Conservation (phyloP, 805 yeast genomes). For the Metschnikowia chrysomelidarum region DNA sequence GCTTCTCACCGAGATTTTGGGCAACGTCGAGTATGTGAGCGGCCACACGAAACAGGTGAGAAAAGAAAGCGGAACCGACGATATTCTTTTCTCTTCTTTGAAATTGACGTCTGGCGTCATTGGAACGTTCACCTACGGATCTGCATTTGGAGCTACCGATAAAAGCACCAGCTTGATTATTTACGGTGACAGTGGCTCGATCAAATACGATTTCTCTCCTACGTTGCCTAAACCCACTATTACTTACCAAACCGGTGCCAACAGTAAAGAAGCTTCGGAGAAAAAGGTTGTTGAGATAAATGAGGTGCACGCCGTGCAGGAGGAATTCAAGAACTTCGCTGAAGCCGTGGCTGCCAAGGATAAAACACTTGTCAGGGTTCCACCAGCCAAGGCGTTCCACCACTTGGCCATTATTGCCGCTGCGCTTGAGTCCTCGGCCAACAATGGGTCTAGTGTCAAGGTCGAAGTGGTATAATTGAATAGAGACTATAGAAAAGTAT, state of each 20-base stretch:
- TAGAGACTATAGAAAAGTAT: no score
- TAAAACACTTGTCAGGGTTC: slow-evolving; percentile 51
- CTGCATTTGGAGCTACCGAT: slow-evolving; percentile 80
- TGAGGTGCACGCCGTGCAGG: slow-evolving; percentile 42
- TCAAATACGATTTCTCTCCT: slow-evolving; percentile 66
- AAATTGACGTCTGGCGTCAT: slow-evolving; percentile 59
- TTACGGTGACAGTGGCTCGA: slow-evolving; percentile 77
- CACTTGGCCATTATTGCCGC: slow-evolving; percentile 92
- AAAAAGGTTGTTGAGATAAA: slow-evolving; percentile 39
- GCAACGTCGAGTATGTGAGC: slow-evolving; percentile 65
- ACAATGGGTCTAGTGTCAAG: slow-evolving; percentile 49
- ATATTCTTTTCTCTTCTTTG: slow-evolving; percentile 70
- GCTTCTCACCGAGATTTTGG: slow-evolving; percentile 75
- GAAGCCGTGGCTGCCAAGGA: slow-evolving; percentile 62
- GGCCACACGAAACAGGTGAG: slow-evolving; percentile 79
- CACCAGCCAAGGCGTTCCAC: slow-evolving; percentile 85
- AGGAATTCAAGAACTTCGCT: slow-evolving; percentile 50
- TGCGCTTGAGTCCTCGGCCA: slow-evolving; percentile 64
- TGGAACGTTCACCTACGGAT: slow-evolving; percentile 86
- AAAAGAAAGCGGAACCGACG: slow-evolving; percentile 77
- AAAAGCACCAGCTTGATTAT: slow-evolving; percentile 66
- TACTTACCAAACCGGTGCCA: slow-evolving; percentile 33
- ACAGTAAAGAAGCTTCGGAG: slow-evolving; percentile 50
- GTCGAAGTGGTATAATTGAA: slow-evolving; percentile 38
- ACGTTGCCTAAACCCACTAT: slow-evolving; percentile 36